Base-by-base conservation (phyloP, 129 eudicot genomes). In the Tagetes patula region DNA sequence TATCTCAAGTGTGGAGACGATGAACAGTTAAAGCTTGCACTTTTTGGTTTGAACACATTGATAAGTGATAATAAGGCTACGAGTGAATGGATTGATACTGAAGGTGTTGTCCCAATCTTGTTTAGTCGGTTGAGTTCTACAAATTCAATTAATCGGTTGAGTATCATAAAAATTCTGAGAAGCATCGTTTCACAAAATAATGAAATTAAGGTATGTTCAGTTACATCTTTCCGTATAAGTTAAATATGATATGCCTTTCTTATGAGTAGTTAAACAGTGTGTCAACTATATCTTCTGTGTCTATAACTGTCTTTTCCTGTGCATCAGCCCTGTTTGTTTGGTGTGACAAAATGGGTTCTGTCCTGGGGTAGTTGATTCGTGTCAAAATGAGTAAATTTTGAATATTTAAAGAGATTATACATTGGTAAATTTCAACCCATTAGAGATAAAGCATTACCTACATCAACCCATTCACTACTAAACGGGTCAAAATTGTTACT, bases 1-100 rank as follows among this genome's bases (percentile, higher is more conserved):
- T 82, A 86, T 60, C 79, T 93, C 5, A 90, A 86, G 84, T 82
- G 87, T 80, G 96, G 92, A n/a, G 53, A 80, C 62, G 96, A 85
- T 76, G 98, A 88, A 46, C 80, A 76, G 48, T 67, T 94, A 45
- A 86, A 78, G 56, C 8, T 52, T 56, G 86, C 96, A 3, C 86
- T 94, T 71, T 48, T 50, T 49, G 70, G 73, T 5, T 80, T 94
- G 11, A 55, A 74, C 38, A 58, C 45, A 5, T 71, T 88, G 75
- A 73, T 94, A 63, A 70, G 45, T 20, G 87, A 88, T 40, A 62
- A 64, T 41, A 64, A 31, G 73, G 70, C 86, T 72, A 75, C 85
- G 13, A 50, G 45, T 56, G 89, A 93, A 40, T 77, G 85, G 90
- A 66, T 90, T 27, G 67, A 77, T 42, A 81, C 85, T 5, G 98